Percentiles rank a stretch among this genome's conserved stretches.
phyloP scores from a whole-genome alignment of 768 basidiomycete species.

The Agrocybe pediades region DNA sequence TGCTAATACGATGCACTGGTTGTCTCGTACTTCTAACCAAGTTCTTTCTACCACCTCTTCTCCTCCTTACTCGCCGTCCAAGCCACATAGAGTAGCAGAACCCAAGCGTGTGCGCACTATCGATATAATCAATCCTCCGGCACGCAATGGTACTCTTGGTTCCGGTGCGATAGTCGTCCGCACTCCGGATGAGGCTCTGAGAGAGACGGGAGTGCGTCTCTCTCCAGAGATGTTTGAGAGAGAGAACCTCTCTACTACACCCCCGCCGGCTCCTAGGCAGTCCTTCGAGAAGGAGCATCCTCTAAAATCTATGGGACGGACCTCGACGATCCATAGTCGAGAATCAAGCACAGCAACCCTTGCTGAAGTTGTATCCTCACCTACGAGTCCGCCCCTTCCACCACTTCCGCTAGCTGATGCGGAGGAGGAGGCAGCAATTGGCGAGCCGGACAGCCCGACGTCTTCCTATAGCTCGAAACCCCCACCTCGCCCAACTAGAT shows the following conservation, averaged over 20 bases:
- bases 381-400: slow-evolving; percentile 56
- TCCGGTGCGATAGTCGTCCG: slow-evolving; percentile 74
- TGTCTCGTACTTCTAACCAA: slow-evolving; percentile 35
- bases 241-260: not conserved
- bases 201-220: slow-evolving; percentile 47
- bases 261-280: slow-evolving; percentile 3
- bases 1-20: slow-evolving; percentile 54
- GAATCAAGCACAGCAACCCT: not conserved
- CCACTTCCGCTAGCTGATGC: slow-evolving; percentile 45
- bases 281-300: slow-evolving; percentile 16
- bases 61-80: slow-evolving; percentile 32
- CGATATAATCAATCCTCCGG: slow-evolving; percentile 33
- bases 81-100: slow-evolving; percentile 41
- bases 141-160: slow-evolving; percentile 58
- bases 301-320: slow-evolving; percentile 9
- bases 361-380: slow-evolving; percentile 23
- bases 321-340: not conserved
- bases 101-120: slow-evolving; percentile 44
- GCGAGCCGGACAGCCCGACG: slow-evolving; percentile 23
- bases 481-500: slow-evolving; percentile 37
- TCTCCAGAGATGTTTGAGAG: slow-evolving; percentile 24
- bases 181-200: slow-evolving; percentile 79
- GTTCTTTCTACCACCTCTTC: slow-evolving; percentile 22
- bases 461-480: slow-evolving; percentile 26
- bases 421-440: slow-evolving; percentile 28